A percentile compares a stretch with the other conserved stretches of the same genome.
Conservation (phyloP, 2,329 filamentous ascomycete genomes). For the Westerdykella ornata region DNA sequence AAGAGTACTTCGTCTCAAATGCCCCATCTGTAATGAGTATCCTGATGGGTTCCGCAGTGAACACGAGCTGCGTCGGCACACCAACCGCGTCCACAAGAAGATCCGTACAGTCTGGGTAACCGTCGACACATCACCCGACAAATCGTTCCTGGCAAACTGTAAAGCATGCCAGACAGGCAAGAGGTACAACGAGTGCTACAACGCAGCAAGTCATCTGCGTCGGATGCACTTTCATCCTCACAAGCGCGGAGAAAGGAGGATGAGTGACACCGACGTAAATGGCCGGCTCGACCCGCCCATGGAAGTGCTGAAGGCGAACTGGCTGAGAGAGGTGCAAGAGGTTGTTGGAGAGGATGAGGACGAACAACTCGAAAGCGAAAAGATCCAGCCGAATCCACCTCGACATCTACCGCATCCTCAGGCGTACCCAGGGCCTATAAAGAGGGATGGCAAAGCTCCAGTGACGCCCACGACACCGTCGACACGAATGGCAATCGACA, state of each 20-base stretch:
- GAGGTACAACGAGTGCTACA: conserved; percentile 86
- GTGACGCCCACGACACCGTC: conserved; percentile 35
- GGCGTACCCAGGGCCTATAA: conserved; percentile 8
- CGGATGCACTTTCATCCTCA: conserved; percentile 78
- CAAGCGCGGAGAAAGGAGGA: conserved; percentile 48
- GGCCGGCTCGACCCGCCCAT: conserved; percentile 52
- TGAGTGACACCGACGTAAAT: conserved; percentile 52
- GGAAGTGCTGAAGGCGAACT: conserved; percentile 52
- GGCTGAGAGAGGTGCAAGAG: conserved; percentile 54
- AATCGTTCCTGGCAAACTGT: conserved; percentile 68
- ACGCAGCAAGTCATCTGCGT: conserved; percentile 82
- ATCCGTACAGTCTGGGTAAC: conserved; percentile 59
- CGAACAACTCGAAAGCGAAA: conserved; percentile 15
- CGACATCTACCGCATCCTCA: conserved; percentile 14
- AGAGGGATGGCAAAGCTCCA: conserved; percentile 28
- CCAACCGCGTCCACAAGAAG: conserved; percentile 59
- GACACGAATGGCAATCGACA: conserved; percentile 36
- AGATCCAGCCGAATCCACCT: conserved; percentile 14
- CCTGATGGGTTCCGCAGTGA: conserved; percentile 77
- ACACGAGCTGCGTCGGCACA: conserved; percentile 57
- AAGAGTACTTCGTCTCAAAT: conserved; percentile 41
- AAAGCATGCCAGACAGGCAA: conserved; percentile 73
- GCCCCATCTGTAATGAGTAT: conserved; percentile 62
- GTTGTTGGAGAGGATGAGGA: conserved; percentile 26
- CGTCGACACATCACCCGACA: conserved; percentile 53